Base-by-base conservation (phyloP, 2,329 filamentous ascomycete species). In the Talaromyces sp. region DNA sequence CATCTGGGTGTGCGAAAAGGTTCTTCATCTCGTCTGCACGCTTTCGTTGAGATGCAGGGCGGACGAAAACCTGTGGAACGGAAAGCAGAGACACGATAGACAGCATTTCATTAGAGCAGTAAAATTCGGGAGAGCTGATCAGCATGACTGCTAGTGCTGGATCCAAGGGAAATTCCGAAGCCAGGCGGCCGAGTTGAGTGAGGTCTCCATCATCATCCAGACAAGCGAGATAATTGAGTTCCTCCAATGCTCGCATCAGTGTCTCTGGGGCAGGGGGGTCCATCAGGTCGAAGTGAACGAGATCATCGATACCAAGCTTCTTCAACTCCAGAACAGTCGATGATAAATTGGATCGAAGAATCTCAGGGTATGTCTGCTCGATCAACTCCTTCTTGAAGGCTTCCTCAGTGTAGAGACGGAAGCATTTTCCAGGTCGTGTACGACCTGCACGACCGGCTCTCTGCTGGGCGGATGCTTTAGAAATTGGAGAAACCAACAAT, bases 241-340 rank as follows among this genome's bases (percentile, higher is more conserved):
- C 94, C 73, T 99, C 94, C 19, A 99, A 79, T 3, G 94, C 94
- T 62, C 95, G 86, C 93, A 99, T 99, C 74, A 99, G 87, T 9
- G 95, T 99, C 77, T 99, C 95, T 0, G 94, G 95, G 1, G 95
- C 93, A 0, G 94, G 94, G 20, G 94, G 94, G 65, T 99, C 94
- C 93, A 99, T 97, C 43, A 99, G 82, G 70, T 99, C 95, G 69
- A 99, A 99, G 75, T 99, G 94, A 10, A 99, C 94, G 45, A 99
- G 80, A 73, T 99, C 94, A 63, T 96, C 86, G 24, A 99, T 86
- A 40, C 94, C 94, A 35, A 99, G 86, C 77, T 99, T 97, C 82
- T 97, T 97, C 68, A 99, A 78, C 74, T 99, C 94, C 41, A 99
- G 78, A 1, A 99, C 94, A 0, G 94, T 99, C 65, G 91, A 96